A percentile compares a stretch with the other conserved stretches of the same genome.
phyloP scores from a whole-genome alignment of 2,329 filamentous ascomycete genomes.

The Arthrobotrys sphaeroides region DNA sequence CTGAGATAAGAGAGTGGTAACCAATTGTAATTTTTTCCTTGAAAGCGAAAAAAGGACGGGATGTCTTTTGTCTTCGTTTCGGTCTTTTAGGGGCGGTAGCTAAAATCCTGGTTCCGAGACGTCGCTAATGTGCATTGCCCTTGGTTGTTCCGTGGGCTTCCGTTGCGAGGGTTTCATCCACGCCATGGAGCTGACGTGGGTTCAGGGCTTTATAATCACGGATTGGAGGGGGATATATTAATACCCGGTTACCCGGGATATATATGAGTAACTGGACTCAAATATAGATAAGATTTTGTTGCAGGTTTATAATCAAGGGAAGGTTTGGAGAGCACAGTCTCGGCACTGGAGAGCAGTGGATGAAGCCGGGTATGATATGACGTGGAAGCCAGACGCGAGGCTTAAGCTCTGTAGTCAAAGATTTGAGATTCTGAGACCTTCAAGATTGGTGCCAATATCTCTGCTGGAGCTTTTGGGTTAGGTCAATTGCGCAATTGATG shows the following conservation, averaged over 20 bases:
- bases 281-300: background rate
- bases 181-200: constrained; percentile 18
- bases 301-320: background rate
- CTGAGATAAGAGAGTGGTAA: too few species aligned
- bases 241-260: background rate
- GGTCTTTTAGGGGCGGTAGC: background rate
- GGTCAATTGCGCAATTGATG: constrained; percentile 1
- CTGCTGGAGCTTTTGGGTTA: background rate
- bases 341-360: background rate
- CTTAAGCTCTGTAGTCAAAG: background rate
- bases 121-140: constrained; percentile 11
- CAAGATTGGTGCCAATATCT: background rate
- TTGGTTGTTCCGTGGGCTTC: constrained; percentile 4
- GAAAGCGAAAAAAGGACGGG: background rate
- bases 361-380: background rate
- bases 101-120: constrained; percentile 7
- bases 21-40: constrained; percentile 9
- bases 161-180: constrained; percentile 9
- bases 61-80: constrained; percentile 1
- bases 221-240: background rate
- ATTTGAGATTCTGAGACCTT: background rate
- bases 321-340: background rate
- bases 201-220: constrained; percentile 1
- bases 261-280: background rate
- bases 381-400: background rate